Evolutionary conservation across 208 protist genomes (phyloP).

Genomic region (Wallacemonas sp.): DNA sequence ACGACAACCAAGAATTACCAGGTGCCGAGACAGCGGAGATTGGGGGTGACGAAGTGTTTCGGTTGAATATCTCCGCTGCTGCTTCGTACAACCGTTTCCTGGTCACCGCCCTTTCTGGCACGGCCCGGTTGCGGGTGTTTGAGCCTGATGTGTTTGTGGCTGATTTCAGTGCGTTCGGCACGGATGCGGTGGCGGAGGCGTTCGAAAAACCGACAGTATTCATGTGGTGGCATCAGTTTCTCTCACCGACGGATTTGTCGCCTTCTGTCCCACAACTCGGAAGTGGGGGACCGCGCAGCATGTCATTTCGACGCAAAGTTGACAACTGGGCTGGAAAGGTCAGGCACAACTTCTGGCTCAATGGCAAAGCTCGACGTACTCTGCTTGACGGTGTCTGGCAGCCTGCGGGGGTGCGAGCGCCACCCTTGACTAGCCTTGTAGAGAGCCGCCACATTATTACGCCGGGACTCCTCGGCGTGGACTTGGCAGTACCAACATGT

Average conservation of each 20-base stretch:
- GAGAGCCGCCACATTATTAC: conserved; percentile 29
- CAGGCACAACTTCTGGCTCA: background rate
- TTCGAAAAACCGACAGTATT: conserved; percentile 19
- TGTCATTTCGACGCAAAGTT: background rate
- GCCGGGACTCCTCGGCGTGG: conserved; percentile 37
- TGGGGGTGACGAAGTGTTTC: background rate
- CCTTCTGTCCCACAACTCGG: background rate
- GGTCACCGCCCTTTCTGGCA: background rate
- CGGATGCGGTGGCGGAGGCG: conserved; percentile 11
- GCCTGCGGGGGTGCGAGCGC: background rate
- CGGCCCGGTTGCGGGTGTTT: background rate
- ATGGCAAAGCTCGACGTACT: background rate
- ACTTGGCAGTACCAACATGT: conserved; percentile 19
- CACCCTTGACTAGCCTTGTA: background rate
- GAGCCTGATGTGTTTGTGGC: conserved; percentile 19
- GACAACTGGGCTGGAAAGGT: background rate
- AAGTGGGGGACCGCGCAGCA: background rate
- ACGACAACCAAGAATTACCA: background rate
- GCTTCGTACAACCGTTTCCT: conserved; percentile 2
- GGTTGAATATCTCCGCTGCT: background rate
- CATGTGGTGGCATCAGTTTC: conserved; percentile 16
- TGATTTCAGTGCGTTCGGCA: conserved; percentile 17
- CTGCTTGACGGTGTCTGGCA: background rate
- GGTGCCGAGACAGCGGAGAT: background rate
- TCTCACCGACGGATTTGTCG: conserved; percentile 11